Percentiles rank a stretch among this genome's conserved stretches.
Conservation (phyloP, 306 rosid genomes). For the Canavalia ensiformis region DNA sequence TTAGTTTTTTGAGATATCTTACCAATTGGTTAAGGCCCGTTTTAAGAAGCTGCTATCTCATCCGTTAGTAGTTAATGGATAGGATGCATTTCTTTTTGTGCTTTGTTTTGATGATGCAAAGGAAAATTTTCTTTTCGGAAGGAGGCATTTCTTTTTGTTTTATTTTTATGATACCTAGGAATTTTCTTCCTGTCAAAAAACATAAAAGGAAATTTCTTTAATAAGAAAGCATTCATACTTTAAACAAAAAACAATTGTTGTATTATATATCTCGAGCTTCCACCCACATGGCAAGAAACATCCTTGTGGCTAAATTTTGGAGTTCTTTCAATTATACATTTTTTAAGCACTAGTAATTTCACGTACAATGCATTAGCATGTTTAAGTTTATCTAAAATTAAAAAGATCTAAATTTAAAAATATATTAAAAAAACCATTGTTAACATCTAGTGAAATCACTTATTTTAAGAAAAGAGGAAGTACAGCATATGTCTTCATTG, state of each 20-base stretch:
- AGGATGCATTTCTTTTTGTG: slow-evolving; percentile 23
- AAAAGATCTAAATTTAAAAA: no score
- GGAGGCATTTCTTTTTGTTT: slow-evolving; percentile 19
- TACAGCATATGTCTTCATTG: no score
- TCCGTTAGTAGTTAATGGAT: background rate
- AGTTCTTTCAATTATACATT: slow-evolving; percentile 17
- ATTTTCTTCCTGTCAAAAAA: background rate
- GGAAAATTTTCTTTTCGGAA: background rate
- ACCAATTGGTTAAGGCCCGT: background rate
- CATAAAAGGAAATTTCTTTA: background rate
- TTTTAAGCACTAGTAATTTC: background rate
- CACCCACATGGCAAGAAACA: background rate
- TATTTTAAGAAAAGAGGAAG: background rate
- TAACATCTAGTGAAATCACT: background rate
- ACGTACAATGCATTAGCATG: background rate
- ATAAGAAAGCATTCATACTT: background rate
- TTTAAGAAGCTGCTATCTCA: slow-evolving; percentile 2
- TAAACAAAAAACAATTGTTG: background rate
- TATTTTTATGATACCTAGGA: background rate
- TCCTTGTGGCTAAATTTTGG: background rate
- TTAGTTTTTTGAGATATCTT: slow-evolving; percentile 29
- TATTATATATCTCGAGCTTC: slow-evolving; percentile 34
- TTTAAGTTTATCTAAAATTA: no score
- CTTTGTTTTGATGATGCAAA: background rate
- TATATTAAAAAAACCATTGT: background rate